Conservation (phyloP, 768 basidiomycete genomes). For the Macrolepiota albuminosa region DNA sequence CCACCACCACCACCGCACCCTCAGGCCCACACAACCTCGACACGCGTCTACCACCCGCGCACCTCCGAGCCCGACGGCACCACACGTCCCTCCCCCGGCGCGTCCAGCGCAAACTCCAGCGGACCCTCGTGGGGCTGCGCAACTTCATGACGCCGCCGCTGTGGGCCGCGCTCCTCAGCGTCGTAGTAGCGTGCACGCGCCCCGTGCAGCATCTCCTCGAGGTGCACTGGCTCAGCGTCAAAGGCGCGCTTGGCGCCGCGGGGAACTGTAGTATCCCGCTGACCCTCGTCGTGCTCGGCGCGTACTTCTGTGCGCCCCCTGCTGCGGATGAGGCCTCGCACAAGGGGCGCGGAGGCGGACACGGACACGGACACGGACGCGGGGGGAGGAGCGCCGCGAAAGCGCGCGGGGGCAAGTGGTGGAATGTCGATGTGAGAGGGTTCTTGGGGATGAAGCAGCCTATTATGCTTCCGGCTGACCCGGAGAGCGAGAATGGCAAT, state of each 20-base stretch:
- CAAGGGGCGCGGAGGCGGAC: not conserved
- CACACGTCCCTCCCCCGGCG: slow-evolving; percentile 7
- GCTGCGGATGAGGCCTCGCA: not conserved
- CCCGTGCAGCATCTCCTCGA: slow-evolving; percentile 73
- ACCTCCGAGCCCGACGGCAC: not conserved
- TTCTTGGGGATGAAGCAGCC: slow-evolving; percentile 32
- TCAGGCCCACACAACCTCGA: not conserved
- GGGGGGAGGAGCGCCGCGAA: not conserved
- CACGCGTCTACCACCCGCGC: not conserved
- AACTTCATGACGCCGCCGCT: slow-evolving; percentile 89
- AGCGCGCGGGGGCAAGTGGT: slow-evolving; percentile 9
- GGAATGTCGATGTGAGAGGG: slow-evolving; percentile 28
- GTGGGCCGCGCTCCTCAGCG: slow-evolving; percentile 70
- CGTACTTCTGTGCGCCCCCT: slow-evolving; percentile 70
- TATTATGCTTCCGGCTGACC: slow-evolving; percentile 1
- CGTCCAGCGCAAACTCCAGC: slow-evolving; percentile 21
- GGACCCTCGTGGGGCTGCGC: slow-evolving; percentile 39
- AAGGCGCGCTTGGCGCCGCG: slow-evolving; percentile 59
- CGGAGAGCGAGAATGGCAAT: slow-evolving; percentile 10
- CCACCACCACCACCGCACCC: not conserved
- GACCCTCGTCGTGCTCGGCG: slow-evolving; percentile 88
- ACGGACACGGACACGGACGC: slow-evolving; percentile 1
- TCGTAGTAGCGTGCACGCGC: slow-evolving; percentile 71
- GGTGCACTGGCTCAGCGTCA: slow-evolving; percentile 57
- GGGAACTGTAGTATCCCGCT: slow-evolving; percentile 84